Base-by-base conservation (phyloP, 1,139 yeast species). In the Scheffersomyces segobiensis region DNA sequence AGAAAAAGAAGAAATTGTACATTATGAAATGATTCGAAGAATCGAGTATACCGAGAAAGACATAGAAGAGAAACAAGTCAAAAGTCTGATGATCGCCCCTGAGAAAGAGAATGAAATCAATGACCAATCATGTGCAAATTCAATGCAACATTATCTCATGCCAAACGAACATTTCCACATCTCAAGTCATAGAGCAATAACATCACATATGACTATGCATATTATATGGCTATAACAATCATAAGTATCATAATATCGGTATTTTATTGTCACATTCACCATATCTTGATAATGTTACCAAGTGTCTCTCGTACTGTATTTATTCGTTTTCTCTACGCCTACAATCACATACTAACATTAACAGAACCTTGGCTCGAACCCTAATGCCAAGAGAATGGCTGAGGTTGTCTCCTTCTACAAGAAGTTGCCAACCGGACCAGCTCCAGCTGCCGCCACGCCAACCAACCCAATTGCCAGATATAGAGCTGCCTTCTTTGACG, bases 341-440 rank as follows among this genome's bases (percentile, higher is more conserved):
- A 32, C 12, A 14, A 14, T 17, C 53, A 18, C 17, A 56, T 78
- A 80, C 84, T 81, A 79, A 81, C 84, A 57, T 53, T 49, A 62
- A 22, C 76, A 89, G 91, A 93, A 92, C 89, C 83, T 95, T 70
- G 97, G 97, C 60, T 85, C 97, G 66, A 91, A 93, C 80, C 97
- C 98, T 71, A 90, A 93, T 72, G 98, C 98, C 69, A 92, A 92
- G 86, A 92, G 97, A 83, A 92, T 95, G 90, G 89, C 91, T 68
- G 91, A 91, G 76, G 97, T 95, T 70, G 98, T 95, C 69, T 84
- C 91, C 65, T 93, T 95, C 86, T 95, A 95, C 89, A 91, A 93
- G 83, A 88, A 93, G 70, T 87, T 95, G 71, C 99, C 99, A 73
- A 93, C 93, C 77, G 99, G 99, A 55, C 82, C 91, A 63, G 96